Conservation (phyloP, 257 asterid species). For the Solanum bulbocastanum region DNA sequence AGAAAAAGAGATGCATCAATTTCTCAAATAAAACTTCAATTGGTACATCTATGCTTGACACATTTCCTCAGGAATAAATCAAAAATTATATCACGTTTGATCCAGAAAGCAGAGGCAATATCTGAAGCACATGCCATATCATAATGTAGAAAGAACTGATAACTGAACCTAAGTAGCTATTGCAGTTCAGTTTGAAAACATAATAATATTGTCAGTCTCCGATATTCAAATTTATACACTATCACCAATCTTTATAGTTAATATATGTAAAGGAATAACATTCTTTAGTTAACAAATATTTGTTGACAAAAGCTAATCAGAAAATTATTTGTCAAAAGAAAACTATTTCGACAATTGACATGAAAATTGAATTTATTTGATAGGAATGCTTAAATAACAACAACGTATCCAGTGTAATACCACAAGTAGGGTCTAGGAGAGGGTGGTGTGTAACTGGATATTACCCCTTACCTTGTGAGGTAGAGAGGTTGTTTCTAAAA, state of each 20-base stretch:
- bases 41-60: not conserved
- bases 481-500: not conserved
- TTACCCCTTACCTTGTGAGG: not conserved
- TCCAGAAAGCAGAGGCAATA: not conserved
- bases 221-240: not conserved
- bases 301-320: not conserved
- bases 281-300: not conserved
- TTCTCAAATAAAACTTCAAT: not conserved
- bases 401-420: not conserved
- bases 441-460: not conserved
- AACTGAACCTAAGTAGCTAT: not conserved
- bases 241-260: not conserved
- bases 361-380: not conserved
- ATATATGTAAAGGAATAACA: not conserved
- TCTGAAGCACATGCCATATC: not conserved
- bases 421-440: not conserved
- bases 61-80: not conserved
- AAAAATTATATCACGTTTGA: not conserved
- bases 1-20: not conserved
- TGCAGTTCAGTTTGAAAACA: not conserved
- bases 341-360: not conserved
- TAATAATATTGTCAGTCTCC: not conserved
- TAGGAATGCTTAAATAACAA: not conserved
- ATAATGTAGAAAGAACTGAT: not conserved
- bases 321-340: not conserved